Evolutionary conservation across 2,329 filamentous ascomycete species (phyloP).

Genomic region (Epichloe gansuensis): DNA sequence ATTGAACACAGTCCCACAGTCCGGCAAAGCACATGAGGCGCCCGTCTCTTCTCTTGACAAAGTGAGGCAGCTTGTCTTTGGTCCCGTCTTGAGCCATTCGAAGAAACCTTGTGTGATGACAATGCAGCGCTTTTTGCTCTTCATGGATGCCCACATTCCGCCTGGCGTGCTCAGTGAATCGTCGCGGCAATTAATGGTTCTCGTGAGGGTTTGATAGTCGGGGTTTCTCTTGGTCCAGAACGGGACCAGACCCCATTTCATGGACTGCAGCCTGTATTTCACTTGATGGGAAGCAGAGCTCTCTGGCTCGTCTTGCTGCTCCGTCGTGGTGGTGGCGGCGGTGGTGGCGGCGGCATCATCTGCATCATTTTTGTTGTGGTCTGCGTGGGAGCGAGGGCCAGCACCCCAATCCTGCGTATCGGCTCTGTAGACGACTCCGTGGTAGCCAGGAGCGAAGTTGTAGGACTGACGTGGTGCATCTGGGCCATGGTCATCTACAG

Average conservation of each 20-base stretch:
- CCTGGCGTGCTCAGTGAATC: conserved; percentile 66
- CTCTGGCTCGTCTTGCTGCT: not conserved
- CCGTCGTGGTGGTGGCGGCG: not conserved
- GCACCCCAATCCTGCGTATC: conserved; percentile 52
- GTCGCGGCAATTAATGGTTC: conserved; percentile 90
- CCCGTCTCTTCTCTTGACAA: conserved; percentile 68
- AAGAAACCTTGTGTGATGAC: conserved; percentile 88
- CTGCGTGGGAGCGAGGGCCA: conserved; percentile 20
- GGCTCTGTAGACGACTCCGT: conserved; percentile 77
- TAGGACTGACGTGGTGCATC: conserved; percentile 58
- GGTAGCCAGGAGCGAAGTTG: conserved; percentile 84
- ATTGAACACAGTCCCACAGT: conserved; percentile 79
- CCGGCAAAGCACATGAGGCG: conserved; percentile 82
- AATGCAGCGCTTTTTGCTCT: conserved; percentile 76
- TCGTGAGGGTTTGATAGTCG: conserved; percentile 64
- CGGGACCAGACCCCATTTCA: conserved; percentile 93
- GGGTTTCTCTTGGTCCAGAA: conserved; percentile 85
- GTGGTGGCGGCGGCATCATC: not conserved
- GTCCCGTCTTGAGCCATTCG: conserved; percentile 78
- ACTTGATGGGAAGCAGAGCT: conserved; percentile 16
- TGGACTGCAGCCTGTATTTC: conserved; percentile 74
- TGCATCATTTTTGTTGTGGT: conserved; percentile 1
- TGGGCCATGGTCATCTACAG: conserved; percentile 51
- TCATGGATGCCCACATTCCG: conserved; percentile 90
- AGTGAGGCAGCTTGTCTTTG: conserved; percentile 73